Conservation (phyloP, 164 flowering plant genomes). For the Vitis rupestris region DNA sequence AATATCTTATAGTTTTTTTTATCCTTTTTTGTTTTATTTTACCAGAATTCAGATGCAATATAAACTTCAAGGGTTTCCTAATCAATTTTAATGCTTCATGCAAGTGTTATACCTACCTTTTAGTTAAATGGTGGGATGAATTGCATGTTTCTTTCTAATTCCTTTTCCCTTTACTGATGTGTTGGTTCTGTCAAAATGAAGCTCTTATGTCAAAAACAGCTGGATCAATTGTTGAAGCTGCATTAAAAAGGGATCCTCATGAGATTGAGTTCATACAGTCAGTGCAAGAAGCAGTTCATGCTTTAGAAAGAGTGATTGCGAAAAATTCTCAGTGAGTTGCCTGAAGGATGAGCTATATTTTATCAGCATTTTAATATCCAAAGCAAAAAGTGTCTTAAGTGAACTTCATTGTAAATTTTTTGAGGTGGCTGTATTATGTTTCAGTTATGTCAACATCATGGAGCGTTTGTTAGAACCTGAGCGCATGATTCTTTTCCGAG, state of each 20-base stretch:
- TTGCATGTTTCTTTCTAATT: neutral
- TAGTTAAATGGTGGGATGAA: too few relatives aligned
- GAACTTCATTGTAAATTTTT: conserved; percentile 1
- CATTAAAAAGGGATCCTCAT: conserved; percentile 92
- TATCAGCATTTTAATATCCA: neutral
- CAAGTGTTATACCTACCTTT: too few relatives aligned
- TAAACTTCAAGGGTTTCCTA: neutral
- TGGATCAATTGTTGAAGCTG: conserved; percentile 92
- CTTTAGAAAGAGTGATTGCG: conserved; percentile 89
- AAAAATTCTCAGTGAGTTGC: conserved; percentile 88
- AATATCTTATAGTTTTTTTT: too few relatives aligned
- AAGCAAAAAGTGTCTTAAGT: neutral
- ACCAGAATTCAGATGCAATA: too few relatives aligned
- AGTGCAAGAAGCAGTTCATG: conserved; percentile 89
- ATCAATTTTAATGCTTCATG: neutral
- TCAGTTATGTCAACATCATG: conserved; percentile 87
- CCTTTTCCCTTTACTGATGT: conserved; percentile 6
- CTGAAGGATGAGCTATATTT: conserved; percentile 1
- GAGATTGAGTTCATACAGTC: conserved; percentile 92
- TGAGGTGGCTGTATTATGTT: conserved; percentile 16
- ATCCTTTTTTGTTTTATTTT: too few relatives aligned
- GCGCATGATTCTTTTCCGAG: conserved; percentile 84
- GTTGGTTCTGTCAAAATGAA: conserved; percentile 31
- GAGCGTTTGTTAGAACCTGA: conserved; percentile 97
- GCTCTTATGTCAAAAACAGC: conserved; percentile 95